Evolutionary conservation across 2,329 filamentous ascomycete species (phyloP).

Genomic region (Aspergillus tubingensis): DNA sequence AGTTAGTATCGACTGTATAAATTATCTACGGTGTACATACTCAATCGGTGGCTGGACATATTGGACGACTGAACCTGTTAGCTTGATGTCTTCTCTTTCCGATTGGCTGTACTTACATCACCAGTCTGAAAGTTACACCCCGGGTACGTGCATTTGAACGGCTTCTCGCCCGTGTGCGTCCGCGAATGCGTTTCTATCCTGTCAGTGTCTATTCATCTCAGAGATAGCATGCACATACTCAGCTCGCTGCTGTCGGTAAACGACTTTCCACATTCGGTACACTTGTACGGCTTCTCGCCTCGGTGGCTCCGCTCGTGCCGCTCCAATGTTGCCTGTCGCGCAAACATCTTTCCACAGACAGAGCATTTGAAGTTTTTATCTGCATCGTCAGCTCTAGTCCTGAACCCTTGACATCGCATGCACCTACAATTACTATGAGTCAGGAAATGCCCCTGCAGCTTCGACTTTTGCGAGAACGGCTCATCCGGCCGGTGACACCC

Average conservation of each 20-base stretch:
- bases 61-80: conserved; percentile 42
- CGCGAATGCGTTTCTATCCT: conserved; percentile 44
- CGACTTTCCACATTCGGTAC: conserved; percentile 43
- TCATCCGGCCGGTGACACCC: conserved; percentile 46
- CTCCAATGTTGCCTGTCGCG: conserved; percentile 46
- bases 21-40: conserved; percentile 26
- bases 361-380: conserved; percentile 47
- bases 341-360: conserved; percentile 45
- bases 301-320: conserved; percentile 48
- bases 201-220: conserved; percentile 21
- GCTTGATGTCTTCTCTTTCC: conserved; percentile 27
- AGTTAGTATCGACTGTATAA: conserved; percentile 11
- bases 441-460: conserved; percentile 47
- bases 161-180: conserved; percentile 47
- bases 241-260: conserved; percentile 50
- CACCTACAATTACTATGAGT: conserved; percentile 48
- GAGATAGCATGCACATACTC: conserved; percentile 31
- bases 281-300: conserved; percentile 47
- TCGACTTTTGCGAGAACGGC: conserved; percentile 49
- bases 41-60: conserved; percentile 49
- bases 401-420: too few species aligned
- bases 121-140: conserved; percentile 48
- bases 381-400: conserved; percentile 19
- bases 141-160: conserved; percentile 46
- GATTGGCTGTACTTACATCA: conserved; percentile 36